Base-by-base conservation (phyloP, 169 alveolate species). In the Plasmodium knowlesi region DNA sequence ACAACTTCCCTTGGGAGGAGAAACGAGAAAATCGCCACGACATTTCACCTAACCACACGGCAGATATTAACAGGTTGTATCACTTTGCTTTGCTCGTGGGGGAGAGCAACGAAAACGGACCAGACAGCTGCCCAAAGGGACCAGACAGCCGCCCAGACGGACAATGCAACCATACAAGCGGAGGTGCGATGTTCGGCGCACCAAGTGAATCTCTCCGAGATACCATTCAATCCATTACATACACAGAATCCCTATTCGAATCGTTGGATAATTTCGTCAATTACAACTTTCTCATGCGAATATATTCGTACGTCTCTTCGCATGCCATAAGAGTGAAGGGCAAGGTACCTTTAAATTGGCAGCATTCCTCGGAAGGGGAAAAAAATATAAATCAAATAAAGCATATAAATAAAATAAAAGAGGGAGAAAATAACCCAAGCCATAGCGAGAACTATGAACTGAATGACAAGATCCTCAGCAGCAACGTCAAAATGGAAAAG, bases 261-360 rank as follows among this genome's bases (percentile, higher is more conserved):
- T 79, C 83, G 14, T 78, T 89, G 32, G 94, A 89, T 12, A 39
- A 79, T 16, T 41, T 89, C 74, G 81, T 89, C 50, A 89, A 89
- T 80, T 89, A 80, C 83, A 12, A 79, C 19, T 89, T 89, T 30
- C 53, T 89, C 37, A 80, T 79, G 78, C 91, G 72, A 41, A 80
- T 89, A 61, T 89, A 89, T 80, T 54, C 91, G 14, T 89, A 89
- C 83, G 90, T 89, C 8, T 61, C 83, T 16, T 79, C 94, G 25
- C 94, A 89, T 28, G 90, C 46, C 12, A 80, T 89, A 80, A 78
- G 80, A 53, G 54, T 89, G 25, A 81, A 89, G 72, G 22, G 76
- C 12, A 5, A 39, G 5, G 8, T 73, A 89, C 61, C 22, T 8
- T 19, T 37, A 28, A 28, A 34, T 61, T n/a, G 50, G n/a, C 37